phyloP scores from a whole-genome alignment of 2,329 filamentous ascomycete species.

The Diaporthe australafricana region DNA sequence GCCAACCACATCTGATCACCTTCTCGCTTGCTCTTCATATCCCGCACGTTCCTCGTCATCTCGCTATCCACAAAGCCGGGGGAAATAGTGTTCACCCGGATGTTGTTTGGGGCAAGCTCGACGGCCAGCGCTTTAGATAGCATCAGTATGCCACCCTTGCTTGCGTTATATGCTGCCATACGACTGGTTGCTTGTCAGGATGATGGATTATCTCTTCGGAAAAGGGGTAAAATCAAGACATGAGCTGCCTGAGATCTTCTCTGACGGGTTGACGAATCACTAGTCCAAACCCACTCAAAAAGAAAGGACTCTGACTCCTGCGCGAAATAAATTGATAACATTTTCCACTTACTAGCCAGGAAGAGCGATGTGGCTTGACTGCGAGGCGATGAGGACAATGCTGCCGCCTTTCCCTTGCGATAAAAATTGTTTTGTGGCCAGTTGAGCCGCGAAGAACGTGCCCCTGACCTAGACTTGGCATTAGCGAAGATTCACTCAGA shows the following conservation, averaged over 20 bases:
- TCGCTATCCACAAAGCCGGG: slow-evolving; percentile 53
- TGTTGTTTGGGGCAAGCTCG: slow-evolving; percentile 50
- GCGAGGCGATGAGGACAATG: slow-evolving; percentile 53
- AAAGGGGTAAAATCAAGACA: background rate
- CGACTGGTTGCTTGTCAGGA: slow-evolving; percentile 32
- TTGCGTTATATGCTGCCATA: slow-evolving; percentile 56
- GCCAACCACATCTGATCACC: slow-evolving; percentile 52
- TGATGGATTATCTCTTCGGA: background rate
- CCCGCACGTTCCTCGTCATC: slow-evolving; percentile 48
- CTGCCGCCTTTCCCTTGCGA: slow-evolving; percentile 53
- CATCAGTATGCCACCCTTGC: slow-evolving; percentile 55
- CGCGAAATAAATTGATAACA: background rate
- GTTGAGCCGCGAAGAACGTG: slow-evolving; percentile 55
- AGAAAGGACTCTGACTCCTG: background rate
- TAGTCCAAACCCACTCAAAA: background rate
- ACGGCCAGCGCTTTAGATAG: slow-evolving; percentile 52
- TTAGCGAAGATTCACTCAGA: background rate
- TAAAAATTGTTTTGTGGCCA: slow-evolving; percentile 53
- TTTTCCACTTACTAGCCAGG: slow-evolving; percentile 44
- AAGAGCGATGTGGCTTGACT: slow-evolving; percentile 51
- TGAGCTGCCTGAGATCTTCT: background rate
- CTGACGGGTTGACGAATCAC: background rate
- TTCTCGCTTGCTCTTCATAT: slow-evolving; percentile 47
- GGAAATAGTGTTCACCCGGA: slow-evolving; percentile 53
- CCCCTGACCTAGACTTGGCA: slow-evolving; percentile 49